These are phyloP conservation scores for Trichosporon sp. DNA, from an alignment of 1,284 basidiomycete genomes.

Conservation along the genomic window DNA sequence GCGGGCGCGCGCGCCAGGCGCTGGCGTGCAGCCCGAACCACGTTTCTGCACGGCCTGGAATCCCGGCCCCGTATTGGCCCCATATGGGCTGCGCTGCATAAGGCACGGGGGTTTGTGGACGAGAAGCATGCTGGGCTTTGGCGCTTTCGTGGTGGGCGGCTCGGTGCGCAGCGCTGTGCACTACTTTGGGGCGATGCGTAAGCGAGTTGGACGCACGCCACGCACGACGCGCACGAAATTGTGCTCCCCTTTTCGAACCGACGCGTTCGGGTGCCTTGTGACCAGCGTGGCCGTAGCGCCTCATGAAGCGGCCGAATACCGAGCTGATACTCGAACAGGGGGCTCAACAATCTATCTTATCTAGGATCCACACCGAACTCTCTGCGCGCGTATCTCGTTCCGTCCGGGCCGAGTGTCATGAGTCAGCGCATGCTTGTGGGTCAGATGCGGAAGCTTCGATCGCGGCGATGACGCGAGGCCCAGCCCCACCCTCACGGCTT, in stretches of 20 bases:
- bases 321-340: background rate
- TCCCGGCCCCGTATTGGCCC: too few relatives aligned
- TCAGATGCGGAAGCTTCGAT: background rate
- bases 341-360: background rate
- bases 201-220: background rate
- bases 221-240: too few relatives aligned
- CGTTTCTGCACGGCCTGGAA: too few relatives aligned
- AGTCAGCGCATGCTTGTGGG: background rate
- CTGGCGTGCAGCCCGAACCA: too few relatives aligned
- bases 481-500: background rate
- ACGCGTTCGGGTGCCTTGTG: background rate
- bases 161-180: too few relatives aligned
- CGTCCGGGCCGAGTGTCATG: background rate
- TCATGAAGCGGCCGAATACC: background rate
- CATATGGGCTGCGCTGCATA: background rate
- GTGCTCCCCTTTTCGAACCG: background rate
- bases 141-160: background rate
- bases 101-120: background rate
- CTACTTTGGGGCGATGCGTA: background rate
- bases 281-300: background rate
- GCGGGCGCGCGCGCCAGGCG: too few relatives aligned
- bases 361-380: background rate
- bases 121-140: background rate
- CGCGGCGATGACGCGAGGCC: background rate
- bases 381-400: background rate